phyloP scores from a whole-genome alignment of 2,329 filamentous ascomycete genomes.

The Furcasterigmium furcatum region DNA sequence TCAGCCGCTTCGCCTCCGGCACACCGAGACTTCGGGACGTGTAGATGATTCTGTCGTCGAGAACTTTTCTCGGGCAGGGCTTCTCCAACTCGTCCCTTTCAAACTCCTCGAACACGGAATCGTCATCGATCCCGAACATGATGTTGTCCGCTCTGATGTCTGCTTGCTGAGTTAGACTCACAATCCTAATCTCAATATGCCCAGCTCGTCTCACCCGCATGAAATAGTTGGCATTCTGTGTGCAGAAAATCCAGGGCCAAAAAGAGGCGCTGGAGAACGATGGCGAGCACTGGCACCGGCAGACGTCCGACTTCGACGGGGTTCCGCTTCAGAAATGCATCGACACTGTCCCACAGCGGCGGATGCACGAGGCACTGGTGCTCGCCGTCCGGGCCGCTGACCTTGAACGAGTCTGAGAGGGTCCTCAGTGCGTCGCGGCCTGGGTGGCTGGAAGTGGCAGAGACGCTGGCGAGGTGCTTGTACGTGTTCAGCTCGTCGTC shows the following conservation, averaged over 20 bases:
- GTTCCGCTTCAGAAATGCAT: no score
- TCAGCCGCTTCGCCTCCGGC: no score
- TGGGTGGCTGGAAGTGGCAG: no score
- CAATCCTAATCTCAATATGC: no score
- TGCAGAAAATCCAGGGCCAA: conserved; percentile 42
- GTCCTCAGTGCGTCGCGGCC: no score
- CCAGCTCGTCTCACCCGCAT: conserved; percentile 25
- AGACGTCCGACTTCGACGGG: no score
- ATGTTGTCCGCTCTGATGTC: conserved; percentile 29
- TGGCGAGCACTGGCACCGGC: conserved; percentile 25
- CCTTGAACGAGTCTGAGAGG: no score
- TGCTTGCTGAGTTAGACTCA: no score
- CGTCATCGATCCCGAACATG: conserved; percentile 34
- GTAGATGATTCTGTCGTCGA: conserved; percentile 37
- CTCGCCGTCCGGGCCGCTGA: no score
- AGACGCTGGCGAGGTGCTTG: conserved; percentile 1
- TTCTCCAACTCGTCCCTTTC: conserved; percentile 32
- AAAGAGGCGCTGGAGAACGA: conserved; percentile 34
- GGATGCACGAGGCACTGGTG: no score
- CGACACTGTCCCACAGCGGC: no score
- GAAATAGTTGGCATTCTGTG: conserved; percentile 33
- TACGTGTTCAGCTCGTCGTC: conserved; percentile 39
- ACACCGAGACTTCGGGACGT: conserved; percentile 32
- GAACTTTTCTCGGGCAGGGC: conserved; percentile 37
- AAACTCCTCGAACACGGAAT: conserved; percentile 32